Conservation (phyloP, 116 monocot genomes). For the Thalassia testudinum region DNA sequence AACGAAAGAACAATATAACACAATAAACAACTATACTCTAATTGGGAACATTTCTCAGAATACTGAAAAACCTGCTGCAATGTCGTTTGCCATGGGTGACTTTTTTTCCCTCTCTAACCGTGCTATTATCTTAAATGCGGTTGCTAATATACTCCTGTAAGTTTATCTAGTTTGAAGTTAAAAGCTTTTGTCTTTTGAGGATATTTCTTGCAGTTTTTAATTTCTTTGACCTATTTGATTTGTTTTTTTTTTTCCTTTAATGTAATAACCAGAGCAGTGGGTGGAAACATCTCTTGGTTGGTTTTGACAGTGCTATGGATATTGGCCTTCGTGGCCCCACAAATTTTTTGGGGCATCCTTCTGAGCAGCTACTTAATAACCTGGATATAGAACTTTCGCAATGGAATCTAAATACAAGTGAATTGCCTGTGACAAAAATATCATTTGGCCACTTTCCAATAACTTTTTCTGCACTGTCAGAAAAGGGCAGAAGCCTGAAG, state of each 20-base stretch:
- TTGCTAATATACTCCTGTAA: too few species aligned
- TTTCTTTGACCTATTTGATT: background rate
- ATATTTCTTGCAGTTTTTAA: too few species aligned
- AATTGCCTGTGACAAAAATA: slow-evolving; percentile 50
- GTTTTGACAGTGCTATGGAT: slow-evolving; percentile 71
- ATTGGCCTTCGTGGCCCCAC: slow-evolving; percentile 81
- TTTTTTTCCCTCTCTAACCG: too few species aligned
- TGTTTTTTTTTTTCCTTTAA: too few species aligned
- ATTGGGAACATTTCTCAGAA: too few species aligned
- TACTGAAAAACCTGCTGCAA: too few species aligned
- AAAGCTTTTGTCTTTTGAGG: too few species aligned
- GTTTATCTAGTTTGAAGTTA: too few species aligned
- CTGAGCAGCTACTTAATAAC: slow-evolving; percentile 53
- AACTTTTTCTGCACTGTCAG: slow-evolving; percentile 72
- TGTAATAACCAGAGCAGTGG: slow-evolving; percentile 34
- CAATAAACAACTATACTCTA: too few species aligned
- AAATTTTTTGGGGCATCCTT: slow-evolving; percentile 93
- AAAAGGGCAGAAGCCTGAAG: slow-evolving; percentile 51
- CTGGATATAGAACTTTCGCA: slow-evolving; percentile 61
- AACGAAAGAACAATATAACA: too few species aligned
- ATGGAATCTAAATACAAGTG: slow-evolving; percentile 29
- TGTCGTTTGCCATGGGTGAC: too few species aligned
- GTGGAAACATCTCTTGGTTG: slow-evolving; percentile 83
- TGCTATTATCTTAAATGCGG: too few species aligned
- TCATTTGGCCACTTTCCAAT: slow-evolving; percentile 90